Evolutionary conservation across 148 eudicot genomes (phyloP).

Genomic region (Nepenthes mirabilis): DNA sequence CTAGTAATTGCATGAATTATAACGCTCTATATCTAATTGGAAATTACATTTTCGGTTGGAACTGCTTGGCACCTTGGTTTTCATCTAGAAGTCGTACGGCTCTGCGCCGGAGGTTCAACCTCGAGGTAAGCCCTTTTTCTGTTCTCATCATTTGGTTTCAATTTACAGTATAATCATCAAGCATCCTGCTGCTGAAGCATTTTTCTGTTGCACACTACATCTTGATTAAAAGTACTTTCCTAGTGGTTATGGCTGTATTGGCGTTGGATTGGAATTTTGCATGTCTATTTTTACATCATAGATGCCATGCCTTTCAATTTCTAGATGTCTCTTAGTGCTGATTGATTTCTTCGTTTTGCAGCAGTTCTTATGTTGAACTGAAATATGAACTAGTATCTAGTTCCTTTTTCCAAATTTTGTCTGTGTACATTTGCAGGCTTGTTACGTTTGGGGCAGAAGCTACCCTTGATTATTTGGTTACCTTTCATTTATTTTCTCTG

Average conservation of each 20-base stretch:
- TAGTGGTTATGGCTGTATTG: background rate
- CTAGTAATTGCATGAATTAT: constrained; percentile 69
- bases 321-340: too few relatives aligned
- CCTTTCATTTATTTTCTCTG: too few relatives aligned
- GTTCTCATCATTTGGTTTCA: background rate
- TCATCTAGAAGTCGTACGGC: constrained; percentile 69
- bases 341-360: too few relatives aligned
- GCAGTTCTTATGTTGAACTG: too few relatives aligned
- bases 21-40: constrained; percentile 64
- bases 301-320: too few relatives aligned
- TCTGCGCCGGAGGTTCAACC: constrained; percentile 64
- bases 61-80: constrained; percentile 71
- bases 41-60: constrained; percentile 43
- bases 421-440: too few relatives aligned
- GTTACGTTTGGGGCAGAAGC: too few relatives aligned
- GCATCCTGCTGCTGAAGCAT: background rate
- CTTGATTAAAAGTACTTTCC: too few relatives aligned
- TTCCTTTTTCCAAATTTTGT: too few relatives aligned
- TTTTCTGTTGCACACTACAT: background rate
- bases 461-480: too few relatives aligned
- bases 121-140: constrained; percentile 39
- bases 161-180: background rate
- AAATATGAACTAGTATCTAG: too few relatives aligned
- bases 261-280: background rate
- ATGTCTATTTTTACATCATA: too few relatives aligned